Evolutionary conservation across 2,329 filamentous ascomycete genomes (phyloP), one percentile per base, ranked within the genome.

Genomic region (Sclerotinia trifoliorum): DNA sequence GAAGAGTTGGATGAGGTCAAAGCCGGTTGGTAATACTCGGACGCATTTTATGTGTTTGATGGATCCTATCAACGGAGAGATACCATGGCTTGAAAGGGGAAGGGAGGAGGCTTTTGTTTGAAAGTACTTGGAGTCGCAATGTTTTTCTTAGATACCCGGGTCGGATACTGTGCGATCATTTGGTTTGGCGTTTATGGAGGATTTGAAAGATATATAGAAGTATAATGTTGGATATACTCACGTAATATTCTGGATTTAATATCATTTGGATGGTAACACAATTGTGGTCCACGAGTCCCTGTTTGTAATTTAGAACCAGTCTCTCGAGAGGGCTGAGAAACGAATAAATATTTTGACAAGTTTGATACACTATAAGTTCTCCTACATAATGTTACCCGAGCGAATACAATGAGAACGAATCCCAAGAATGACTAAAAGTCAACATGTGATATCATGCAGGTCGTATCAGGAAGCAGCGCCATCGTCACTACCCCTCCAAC

Each of bases 21-120:
- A 82, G 69, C 86, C 86, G 0, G 83, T 84, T 4, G 81, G 81
- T 21, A 88, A 88, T 72, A 83, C 86, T 67, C 80, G 79, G 48
- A 88, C 85, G 2, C 86, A 89, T 76, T 89, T 84, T 76, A 81
- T 82, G 5, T 81, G 81, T 26, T 77, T 89, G 39, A 82, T 89
- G 82, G 86, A 88, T 76, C 83, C 86, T 4, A 74, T 70, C 7
- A 75, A 74, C 19, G 85, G 85, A 0, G 76, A 77, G 17, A 77
- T 88, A 29, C 74, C 78, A 19, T 87, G 83, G 81, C 72, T 82
- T 11, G 69, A 73, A 46, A 70, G 73, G 62, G 72, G 71, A 6
- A 10, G 3, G 52, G 19, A 15, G 29, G 29, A 3, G 3, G 11
- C 19, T 7, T 21, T 6, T 35, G 29, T 13, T 21, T 55, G 52